Conservation (phyloP, 371 early-diverging fungal genomes). For the Circinella minor region DNA sequence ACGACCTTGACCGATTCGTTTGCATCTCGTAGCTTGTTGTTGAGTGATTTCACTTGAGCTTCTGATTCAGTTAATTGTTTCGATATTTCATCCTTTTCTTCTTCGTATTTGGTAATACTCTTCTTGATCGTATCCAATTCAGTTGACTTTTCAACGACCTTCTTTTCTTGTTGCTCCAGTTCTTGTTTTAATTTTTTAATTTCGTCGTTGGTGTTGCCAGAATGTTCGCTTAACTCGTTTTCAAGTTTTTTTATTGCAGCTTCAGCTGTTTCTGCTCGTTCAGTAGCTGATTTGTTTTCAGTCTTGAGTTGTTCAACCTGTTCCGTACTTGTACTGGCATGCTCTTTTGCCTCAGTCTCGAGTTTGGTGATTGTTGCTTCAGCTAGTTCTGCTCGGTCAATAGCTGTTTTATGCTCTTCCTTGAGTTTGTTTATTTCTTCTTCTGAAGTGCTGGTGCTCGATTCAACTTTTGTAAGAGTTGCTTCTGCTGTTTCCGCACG, state of each 20-base stretch:
- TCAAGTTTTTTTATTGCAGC: slow-evolving; percentile 15
- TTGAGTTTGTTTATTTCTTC: background rate
- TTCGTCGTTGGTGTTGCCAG: background rate
- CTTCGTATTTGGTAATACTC: slow-evolving; percentile 24
- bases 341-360: slow-evolving; percentile 20
- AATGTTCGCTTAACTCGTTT: slow-evolving; percentile 23
- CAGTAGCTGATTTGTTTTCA: background rate
- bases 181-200: slow-evolving; percentile 17
- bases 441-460: too few species aligned
- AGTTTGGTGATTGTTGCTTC: slow-evolving; percentile 18
- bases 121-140: slow-evolving; percentile 18
- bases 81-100: slow-evolving; percentile 34
- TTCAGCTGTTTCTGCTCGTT: slow-evolving; percentile 7
- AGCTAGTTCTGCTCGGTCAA: background rate
- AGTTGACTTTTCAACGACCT: background rate
- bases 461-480: too few species aligned
- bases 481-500: background rate
- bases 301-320: slow-evolving; percentile 25
- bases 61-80: slow-evolving; percentile 44
- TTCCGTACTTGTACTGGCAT: slow-evolving; percentile 7
- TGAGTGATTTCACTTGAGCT: slow-evolving; percentile 34
- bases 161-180: slow-evolving; percentile 9
- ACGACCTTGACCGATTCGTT: slow-evolving; percentile 59
- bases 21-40: slow-evolving; percentile 47
- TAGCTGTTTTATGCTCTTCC: background rate